A percentile compares a stretch with the other conserved stretches of the same genome.
These are phyloP conservation scores for Pythium apleroticum DNA, from an alignment of 352 stramenopile species.

Conservation along the genomic window DNA sequence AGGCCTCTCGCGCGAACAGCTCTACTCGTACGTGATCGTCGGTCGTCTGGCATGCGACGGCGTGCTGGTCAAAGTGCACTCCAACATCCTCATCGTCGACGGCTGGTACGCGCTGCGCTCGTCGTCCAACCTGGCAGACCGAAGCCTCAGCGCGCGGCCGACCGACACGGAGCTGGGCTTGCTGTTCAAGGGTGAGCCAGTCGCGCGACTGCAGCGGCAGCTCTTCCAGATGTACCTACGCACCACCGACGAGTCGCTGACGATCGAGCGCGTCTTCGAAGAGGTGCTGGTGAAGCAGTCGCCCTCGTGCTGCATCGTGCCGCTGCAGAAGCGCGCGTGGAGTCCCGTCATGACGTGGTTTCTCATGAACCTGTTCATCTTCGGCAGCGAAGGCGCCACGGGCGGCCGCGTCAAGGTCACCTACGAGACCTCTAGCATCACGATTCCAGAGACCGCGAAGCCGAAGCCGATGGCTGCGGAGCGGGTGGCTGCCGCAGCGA, in stretches of 20 bases:
- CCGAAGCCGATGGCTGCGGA: background rate
- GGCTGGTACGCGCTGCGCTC: conserved; percentile 67
- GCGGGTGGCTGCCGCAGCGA: background rate
- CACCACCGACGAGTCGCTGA: conserved; percentile 24
- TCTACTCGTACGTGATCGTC: conserved; percentile 52
- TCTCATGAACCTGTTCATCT: conserved; percentile 81
- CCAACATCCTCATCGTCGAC: conserved; percentile 78
- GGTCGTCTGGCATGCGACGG: conserved; percentile 43
- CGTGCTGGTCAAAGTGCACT: conserved; percentile 75
- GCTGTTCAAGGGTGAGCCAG: conserved; percentile 45
- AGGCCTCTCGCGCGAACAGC: conserved; percentile 38
- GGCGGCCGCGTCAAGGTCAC: conserved; percentile 65
- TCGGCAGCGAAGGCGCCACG: conserved; percentile 71
- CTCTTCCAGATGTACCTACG: conserved; percentile 71
- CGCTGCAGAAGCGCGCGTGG: conserved; percentile 55
- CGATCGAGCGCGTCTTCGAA: conserved; percentile 15
- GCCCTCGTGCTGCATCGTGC: conserved; percentile 44
- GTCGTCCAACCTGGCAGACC: conserved; percentile 74
- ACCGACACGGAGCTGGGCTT: conserved; percentile 74
- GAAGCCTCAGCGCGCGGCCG: conserved; percentile 64
- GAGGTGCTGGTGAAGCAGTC: background rate
- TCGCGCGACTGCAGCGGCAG: conserved; percentile 55
- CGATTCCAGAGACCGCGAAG: conserved; percentile 24
- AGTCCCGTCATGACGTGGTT: conserved; percentile 76
- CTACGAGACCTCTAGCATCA: conserved; percentile 41